Percentiles rank a stretch among this genome's conserved stretches.
These are phyloP conservation scores for Trichosporon coremiiforme DNA, from an alignment of 1,284 basidiomycete genomes.

Conservation along the genomic window DNA sequence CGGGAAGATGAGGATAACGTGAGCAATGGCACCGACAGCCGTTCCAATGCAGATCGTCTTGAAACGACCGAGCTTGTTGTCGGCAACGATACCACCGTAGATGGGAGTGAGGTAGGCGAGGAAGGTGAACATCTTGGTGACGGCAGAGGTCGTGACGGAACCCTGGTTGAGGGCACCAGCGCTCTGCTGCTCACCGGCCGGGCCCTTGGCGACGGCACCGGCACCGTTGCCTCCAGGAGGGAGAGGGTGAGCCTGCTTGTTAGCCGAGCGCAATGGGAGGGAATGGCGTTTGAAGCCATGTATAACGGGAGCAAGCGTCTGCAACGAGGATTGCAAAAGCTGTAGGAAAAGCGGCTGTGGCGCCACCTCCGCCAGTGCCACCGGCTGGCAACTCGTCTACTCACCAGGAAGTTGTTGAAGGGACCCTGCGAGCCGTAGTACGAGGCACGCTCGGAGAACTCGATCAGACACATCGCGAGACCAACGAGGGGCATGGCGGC, in stretches of 20 bases:
- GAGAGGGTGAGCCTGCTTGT: conserved; percentile 55
- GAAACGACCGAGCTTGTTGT: conserved; percentile 67
- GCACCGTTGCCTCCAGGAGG: conserved; percentile 65
- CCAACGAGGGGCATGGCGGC: conserved; percentile 26
- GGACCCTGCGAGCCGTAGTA: conserved; percentile 27
- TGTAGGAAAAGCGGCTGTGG: background rate
- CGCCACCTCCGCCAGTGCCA: background rate
- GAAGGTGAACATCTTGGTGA: conserved; percentile 45
- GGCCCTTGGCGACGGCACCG: conserved; percentile 70
- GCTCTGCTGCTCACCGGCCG: conserved; percentile 61
- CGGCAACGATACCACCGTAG: conserved; percentile 63
- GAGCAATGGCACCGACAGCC: conserved; percentile 46
- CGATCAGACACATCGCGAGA: conserved; percentile 50
- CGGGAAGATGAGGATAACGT: conserved; percentile 50
- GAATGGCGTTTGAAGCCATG: too few species aligned
- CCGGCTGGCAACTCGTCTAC: background rate
- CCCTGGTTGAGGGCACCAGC: conserved; percentile 61
- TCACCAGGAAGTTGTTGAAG: conserved; percentile 40
- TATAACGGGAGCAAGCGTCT: too few species aligned
- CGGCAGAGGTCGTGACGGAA: conserved; percentile 37
- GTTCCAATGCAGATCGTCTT: conserved; percentile 66
- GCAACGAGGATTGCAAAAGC: too few species aligned
- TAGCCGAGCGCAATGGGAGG: background rate
- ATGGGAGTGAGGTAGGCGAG: conserved; percentile 43
- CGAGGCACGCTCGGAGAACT: conserved; percentile 50